Percentiles rank a stretch among this genome's conserved stretches.
phyloP scores from a whole-genome alignment of 148 eudicot genomes.

The Fagopyrum tataricum region DNA sequence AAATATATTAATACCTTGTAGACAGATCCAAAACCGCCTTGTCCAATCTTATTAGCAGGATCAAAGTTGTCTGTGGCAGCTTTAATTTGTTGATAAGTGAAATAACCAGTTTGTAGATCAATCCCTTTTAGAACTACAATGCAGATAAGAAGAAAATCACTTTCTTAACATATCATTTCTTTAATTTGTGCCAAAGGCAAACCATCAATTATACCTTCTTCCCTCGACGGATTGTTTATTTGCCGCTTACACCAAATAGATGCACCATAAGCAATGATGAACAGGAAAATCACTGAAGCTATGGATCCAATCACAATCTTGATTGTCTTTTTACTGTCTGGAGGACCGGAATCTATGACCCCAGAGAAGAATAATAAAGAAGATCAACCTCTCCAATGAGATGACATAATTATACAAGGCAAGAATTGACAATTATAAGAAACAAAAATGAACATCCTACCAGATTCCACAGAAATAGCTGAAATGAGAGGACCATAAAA shows the following conservation, averaged over 20 bases:
- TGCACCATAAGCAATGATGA: background rate
- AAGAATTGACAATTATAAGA: too few species aligned
- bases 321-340: constrained; percentile 21
- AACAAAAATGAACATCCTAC: constrained; percentile 22
- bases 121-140: constrained; percentile 42
- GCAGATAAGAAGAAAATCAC: constrained; percentile 4
- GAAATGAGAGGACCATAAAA: constrained; percentile 58
- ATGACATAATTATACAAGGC: too few species aligned
- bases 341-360: constrained; percentile 29
- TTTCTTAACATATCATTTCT: background rate
- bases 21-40: constrained; percentile 71
- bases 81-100: constrained; percentile 47
- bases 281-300: constrained; percentile 20
- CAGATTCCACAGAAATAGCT: constrained; percentile 52
- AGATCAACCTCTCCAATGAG: background rate
- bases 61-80: constrained; percentile 60
- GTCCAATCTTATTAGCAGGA: constrained; percentile 46
- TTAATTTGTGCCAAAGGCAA: too few species aligned
- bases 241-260: constrained; percentile 24
- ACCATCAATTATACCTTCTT: too few species aligned
- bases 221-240: constrained; percentile 27
- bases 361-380: background rate
- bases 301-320: constrained; percentile 23
- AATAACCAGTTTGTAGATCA: constrained; percentile 50
- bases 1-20: constrained; percentile 39